Conservation (phyloP, 73 alveolate species). For the Uronychia binucleata region DNA sequence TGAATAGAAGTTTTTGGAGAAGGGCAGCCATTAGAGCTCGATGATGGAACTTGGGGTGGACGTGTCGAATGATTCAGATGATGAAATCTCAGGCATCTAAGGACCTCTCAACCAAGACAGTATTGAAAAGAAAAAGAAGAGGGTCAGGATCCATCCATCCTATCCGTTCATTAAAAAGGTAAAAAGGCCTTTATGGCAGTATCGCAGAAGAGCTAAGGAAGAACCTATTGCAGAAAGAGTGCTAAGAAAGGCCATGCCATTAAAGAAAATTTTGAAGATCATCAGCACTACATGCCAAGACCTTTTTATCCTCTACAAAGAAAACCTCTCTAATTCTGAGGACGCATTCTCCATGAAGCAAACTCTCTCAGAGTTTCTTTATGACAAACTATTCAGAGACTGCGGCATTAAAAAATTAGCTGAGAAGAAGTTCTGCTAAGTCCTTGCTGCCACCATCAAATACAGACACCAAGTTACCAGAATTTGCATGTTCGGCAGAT, state of each 20-base stretch:
- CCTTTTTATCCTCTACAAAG: slow-evolving; percentile 12
- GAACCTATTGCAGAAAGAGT: slow-evolving; percentile 5
- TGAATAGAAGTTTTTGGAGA: neutral
- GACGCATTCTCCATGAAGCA: slow-evolving; percentile 1
- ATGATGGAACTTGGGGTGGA: slow-evolving; percentile 12
- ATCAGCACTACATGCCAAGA: slow-evolving; percentile 15
- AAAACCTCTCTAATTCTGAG: slow-evolving; percentile 5
- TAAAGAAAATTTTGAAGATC: neutral
- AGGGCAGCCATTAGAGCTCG: neutral
- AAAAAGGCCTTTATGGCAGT: neutral
- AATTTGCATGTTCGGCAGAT: slow-evolving; percentile 24
- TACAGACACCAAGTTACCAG: slow-evolving; percentile 8
- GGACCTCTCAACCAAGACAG: slow-evolving; percentile 4
- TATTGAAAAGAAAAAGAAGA: neutral
- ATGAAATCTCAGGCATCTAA: neutral
- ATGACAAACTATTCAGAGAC: slow-evolving; percentile 8
- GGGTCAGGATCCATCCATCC: neutral
- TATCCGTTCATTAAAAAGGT: slow-evolving; percentile 10
- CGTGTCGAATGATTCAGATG: neutral
- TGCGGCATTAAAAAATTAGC: slow-evolving; percentile 19
- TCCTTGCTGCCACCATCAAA: slow-evolving; percentile 12
- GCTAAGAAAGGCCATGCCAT: slow-evolving; percentile 8
- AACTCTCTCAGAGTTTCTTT: slow-evolving; percentile 25
- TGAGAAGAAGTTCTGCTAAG: slow-evolving; percentile 24
- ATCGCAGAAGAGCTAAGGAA: neutral